These are phyloP conservation scores for Fusarium sp. DNA, from an alignment of 2,329 filamentous ascomycete species.

Conservation along the genomic window DNA sequence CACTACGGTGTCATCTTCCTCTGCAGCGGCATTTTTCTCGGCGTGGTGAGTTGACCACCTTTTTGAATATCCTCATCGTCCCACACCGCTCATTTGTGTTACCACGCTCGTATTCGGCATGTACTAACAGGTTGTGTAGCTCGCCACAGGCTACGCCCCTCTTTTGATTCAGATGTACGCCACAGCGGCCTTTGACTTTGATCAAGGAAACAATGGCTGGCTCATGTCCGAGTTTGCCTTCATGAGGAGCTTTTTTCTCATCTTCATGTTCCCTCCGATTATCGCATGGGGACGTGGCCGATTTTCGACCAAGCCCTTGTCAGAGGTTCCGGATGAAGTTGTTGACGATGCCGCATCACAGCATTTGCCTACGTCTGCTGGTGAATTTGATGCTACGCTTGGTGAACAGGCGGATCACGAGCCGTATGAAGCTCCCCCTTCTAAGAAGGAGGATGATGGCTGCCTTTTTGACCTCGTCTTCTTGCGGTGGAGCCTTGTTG, in stretches of 20 bases:
- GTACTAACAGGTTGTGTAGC: constrained; percentile 42
- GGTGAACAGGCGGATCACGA: constrained; percentile 59
- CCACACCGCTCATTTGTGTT: background rate
- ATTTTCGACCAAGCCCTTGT: background rate
- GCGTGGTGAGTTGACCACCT: constrained; percentile 60
- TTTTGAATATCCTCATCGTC: background rate
- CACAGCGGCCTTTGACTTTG: constrained; percentile 66
- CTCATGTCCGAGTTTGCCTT: constrained; percentile 68
- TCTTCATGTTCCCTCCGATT: constrained; percentile 66
- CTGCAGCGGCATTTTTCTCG: constrained; percentile 74
- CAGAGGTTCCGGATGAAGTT: constrained; percentile 5
- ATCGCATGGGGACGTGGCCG: constrained; percentile 59
- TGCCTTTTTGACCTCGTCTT: constrained; percentile 76
- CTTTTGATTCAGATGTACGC: constrained; percentile 71
- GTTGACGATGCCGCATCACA: constrained; percentile 21
- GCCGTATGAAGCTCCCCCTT: constrained; percentile 51
- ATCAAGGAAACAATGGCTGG: constrained; percentile 67
- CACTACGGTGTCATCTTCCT: constrained; percentile 75
- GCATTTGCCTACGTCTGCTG: constrained; percentile 52
- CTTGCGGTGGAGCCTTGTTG: constrained; percentile 72
- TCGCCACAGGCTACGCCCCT: constrained; percentile 77
- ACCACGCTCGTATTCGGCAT: background rate
- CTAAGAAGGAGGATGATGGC: constrained; percentile 56
- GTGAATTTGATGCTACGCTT: constrained; percentile 56
- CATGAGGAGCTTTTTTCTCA: constrained; percentile 66